Conservation (phyloP, 2,329 filamentous ascomycete genomes). For the Beauveria bassiana region DNA sequence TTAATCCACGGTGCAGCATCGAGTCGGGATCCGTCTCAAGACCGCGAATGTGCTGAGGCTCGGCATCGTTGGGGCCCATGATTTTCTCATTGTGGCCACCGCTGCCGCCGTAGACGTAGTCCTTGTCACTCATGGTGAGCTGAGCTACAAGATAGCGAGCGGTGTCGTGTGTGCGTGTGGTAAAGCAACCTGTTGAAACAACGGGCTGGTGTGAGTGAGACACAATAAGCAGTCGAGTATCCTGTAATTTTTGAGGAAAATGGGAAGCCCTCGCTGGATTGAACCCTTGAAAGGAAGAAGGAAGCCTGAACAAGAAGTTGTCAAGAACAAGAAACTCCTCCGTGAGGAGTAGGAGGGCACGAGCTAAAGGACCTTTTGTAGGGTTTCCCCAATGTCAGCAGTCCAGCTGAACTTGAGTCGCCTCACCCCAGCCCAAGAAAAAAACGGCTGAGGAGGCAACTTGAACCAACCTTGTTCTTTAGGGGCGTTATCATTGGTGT, state of each 20-base stretch:
- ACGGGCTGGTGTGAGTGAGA: background rate
- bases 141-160: background rate
- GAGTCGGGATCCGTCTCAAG: constrained; percentile 42
- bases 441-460: background rate
- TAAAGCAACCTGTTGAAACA: no score
- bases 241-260: no score
- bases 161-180: background rate
- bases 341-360: background rate
- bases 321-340: background rate
- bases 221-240: no score
- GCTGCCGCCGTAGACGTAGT: background rate
- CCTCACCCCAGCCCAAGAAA: background rate
- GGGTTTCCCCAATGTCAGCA: background rate
- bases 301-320: background rate
- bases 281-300: background rate
- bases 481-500: background rate
- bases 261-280: background rate
- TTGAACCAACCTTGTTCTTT: background rate
- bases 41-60: constrained; percentile 33
- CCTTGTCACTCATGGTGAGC: constrained; percentile 12
- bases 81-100: constrained; percentile 6
- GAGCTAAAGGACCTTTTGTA: constrained; percentile 3
- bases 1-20: constrained; percentile 43
- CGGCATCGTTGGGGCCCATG: constrained; percentile 16
- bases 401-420: constrained; percentile 1